Evolutionary conservation across 306 rosid genomes (phyloP).

Genomic region (Canavalia gladiata): DNA sequence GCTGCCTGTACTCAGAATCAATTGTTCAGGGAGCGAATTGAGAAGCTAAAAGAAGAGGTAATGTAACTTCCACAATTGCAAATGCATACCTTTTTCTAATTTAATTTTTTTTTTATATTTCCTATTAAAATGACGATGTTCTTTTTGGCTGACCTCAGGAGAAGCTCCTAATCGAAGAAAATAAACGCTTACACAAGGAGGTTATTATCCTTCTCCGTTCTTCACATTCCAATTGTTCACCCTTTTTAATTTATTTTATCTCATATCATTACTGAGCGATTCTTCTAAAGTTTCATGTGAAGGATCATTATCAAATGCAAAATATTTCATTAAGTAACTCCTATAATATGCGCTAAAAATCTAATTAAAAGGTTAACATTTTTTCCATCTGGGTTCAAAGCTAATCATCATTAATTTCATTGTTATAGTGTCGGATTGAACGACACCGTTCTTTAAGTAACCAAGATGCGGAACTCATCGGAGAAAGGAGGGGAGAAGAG

Average conservation of each 20-base stretch:
- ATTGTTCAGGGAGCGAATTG: conserved; percentile 69
- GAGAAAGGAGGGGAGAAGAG: conserved; percentile 42
- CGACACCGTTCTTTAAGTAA: conserved; percentile 7
- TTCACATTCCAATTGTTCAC: background rate
- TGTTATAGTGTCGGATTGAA: conserved; percentile 58
- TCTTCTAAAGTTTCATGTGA: background rate
- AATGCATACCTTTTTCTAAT: background rate
- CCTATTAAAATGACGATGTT: background rate
- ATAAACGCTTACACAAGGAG: conserved; percentile 63
- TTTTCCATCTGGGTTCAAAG: background rate
- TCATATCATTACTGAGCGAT: background rate
- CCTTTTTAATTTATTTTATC: background rate
- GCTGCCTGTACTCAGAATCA: conserved; percentile 59
- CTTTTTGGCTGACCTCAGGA: conserved; percentile 59
- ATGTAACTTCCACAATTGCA: background rate
- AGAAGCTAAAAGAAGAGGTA: conserved; percentile 78
- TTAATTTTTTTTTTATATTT: background rate
- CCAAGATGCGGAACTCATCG: background rate
- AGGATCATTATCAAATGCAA: background rate
- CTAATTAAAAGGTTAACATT: background rate
- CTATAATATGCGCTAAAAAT: background rate
- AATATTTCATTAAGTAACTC: background rate
- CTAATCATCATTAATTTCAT: conserved; percentile 7
- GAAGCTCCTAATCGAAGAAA: conserved; percentile 61
- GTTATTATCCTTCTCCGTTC: conserved; percentile 43